Evolutionary conservation across 208 protist species (phyloP).

Genomic region (Acanthamoeba lugdunensis): DNA sequence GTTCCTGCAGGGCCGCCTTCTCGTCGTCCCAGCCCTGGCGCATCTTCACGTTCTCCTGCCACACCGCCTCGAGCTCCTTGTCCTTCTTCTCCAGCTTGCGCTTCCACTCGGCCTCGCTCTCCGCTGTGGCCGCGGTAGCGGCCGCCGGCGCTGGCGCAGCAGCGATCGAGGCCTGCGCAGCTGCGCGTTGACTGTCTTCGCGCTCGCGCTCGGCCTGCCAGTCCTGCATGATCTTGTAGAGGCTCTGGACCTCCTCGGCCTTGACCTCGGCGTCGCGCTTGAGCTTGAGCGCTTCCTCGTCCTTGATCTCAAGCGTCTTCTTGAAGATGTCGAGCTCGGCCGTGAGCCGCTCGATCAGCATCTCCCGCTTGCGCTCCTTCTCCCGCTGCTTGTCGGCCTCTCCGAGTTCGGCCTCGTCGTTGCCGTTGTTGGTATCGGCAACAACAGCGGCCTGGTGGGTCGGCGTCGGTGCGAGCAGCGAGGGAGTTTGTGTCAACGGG

Average conservation of each 20-base stretch:
- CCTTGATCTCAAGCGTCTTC: conserved; percentile 56
- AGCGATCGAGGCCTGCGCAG: not conserved
- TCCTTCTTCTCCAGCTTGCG: conserved; percentile 58
- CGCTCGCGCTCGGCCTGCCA: conserved; percentile 32
- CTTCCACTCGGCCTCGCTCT: conserved; percentile 47
- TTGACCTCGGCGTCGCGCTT: conserved; percentile 49
- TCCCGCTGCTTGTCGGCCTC: not conserved
- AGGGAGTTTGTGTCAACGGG: not conserved
- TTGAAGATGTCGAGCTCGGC: conserved; percentile 60
- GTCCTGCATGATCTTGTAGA: conserved; percentile 65
- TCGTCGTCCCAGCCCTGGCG: conserved; percentile 1
- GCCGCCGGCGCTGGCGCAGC: not conserved
- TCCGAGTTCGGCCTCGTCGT: not conserved
- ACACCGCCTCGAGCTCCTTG: conserved; percentile 47
- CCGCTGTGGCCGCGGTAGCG: not conserved
- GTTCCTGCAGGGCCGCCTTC: not conserved
- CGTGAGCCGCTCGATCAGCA: conserved; percentile 43
- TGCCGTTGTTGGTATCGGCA: not conserved
- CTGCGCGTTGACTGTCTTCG: not conserved
- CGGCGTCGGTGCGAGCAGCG: not conserved
- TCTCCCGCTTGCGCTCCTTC: conserved; percentile 24
- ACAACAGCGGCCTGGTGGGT: too few relatives aligned
- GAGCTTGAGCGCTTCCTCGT: conserved; percentile 53
- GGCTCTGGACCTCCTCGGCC: conserved; percentile 49
- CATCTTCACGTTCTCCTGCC: conserved; percentile 15